A percentile compares a stretch with the other conserved stretches of the same genome.
These are phyloP conservation scores for Nitzschia sp. DNA, from an alignment of 108 stramenopile genomes.

Conservation along the genomic window DNA sequence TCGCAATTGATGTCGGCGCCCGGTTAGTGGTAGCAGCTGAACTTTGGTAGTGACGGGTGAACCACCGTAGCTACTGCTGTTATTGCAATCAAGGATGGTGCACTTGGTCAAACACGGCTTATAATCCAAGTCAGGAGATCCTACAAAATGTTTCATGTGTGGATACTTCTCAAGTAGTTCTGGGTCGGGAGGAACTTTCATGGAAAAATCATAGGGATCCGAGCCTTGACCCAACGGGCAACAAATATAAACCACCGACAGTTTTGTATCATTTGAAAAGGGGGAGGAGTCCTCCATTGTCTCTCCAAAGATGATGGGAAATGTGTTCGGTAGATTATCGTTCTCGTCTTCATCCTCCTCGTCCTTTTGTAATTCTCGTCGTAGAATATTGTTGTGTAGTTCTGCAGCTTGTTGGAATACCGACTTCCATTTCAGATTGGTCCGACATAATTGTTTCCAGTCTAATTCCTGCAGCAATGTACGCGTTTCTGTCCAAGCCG, in stretches of 20 bases:
- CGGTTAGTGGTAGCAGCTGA: conserved; percentile 69
- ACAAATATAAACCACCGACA: conserved; percentile 8
- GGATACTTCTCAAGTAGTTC: conserved; percentile 23
- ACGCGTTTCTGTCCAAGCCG: too few species aligned
- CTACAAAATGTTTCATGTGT: neutral
- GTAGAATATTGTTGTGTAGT: conserved; percentile 39
- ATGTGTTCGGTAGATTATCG: neutral
- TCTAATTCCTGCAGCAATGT: neutral
- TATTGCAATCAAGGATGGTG: conserved; percentile 49
- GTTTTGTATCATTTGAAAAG: neutral
- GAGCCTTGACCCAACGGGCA: conserved; percentile 53
- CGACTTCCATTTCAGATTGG: conserved; percentile 24
- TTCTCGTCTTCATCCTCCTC: conserved; percentile 10
- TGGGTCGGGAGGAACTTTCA: conserved; percentile 32
- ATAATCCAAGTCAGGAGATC: conserved; percentile 38
- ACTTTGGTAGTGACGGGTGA: conserved; percentile 65
- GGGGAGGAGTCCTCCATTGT: neutral
- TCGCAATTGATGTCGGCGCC: conserved; percentile 94
- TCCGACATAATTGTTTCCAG: conserved; percentile 28
- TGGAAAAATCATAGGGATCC: conserved; percentile 40
- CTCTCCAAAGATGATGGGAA: conserved; percentile 36
- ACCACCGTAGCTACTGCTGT: neutral
- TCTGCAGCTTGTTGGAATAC: conserved; percentile 31
- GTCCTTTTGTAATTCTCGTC: conserved; percentile 25
- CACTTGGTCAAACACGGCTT: conserved; percentile 77